These are phyloP conservation scores for Globisporangium orthogonon DNA, from an alignment of 352 stramenopile species.

Conservation along the genomic window DNA sequence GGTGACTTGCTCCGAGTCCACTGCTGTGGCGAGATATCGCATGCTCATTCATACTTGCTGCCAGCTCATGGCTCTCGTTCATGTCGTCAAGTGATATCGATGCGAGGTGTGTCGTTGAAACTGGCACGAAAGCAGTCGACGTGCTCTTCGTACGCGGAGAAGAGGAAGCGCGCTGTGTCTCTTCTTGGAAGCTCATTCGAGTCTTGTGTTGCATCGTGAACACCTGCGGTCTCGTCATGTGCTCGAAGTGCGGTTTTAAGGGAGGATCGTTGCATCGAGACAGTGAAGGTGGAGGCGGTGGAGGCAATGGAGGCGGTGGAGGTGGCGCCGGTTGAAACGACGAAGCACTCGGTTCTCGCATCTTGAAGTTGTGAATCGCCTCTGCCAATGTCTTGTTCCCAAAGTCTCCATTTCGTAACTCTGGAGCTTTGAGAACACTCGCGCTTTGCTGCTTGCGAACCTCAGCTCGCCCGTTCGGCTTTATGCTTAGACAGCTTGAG, in stretches of 20 bases:
- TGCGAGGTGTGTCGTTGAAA: not conserved
- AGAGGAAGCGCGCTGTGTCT: not conserved
- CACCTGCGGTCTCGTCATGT: constrained; percentile 4
- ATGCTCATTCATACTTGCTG: not conserved
- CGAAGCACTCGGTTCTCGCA: constrained; percentile 21
- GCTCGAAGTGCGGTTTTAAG: not conserved
- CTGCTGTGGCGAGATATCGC: not conserved
- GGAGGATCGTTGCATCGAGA: not conserved
- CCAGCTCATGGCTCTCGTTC: not conserved
- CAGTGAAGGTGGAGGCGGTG: not conserved
- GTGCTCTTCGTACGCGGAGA: not conserved
- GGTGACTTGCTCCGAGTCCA: not conserved
- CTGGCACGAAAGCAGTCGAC: constrained; percentile 1
- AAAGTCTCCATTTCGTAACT: constrained; percentile 51
- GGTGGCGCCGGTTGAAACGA: not conserved
- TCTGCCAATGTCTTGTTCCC: constrained; percentile 56
- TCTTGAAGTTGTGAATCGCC: constrained; percentile 41
- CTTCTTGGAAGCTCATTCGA: not conserved
- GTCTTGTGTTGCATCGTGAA: constrained; percentile 3
- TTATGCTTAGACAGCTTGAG: not conserved
- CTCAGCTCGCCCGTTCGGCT: not conserved
- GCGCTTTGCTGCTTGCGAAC: not conserved
- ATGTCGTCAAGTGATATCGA: not conserved
- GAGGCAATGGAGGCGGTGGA: not conserved
- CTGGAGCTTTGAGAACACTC: not conserved